phyloP scores from a whole-genome alignment of 306 rosid genomes.

The Quercus bicolor region DNA sequence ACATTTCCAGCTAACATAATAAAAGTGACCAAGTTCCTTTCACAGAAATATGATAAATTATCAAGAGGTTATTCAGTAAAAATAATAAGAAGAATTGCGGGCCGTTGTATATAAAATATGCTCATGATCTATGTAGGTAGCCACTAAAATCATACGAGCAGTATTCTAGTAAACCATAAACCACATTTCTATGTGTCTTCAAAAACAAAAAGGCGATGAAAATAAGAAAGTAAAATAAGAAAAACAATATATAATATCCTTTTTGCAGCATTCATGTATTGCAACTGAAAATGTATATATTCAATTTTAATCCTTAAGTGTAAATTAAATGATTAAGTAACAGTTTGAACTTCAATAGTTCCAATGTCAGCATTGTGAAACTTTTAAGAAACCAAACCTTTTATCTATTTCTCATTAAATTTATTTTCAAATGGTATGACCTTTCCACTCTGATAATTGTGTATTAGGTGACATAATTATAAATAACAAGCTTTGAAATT shows the following conservation, averaged over 20 bases:
- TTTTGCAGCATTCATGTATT: background rate
- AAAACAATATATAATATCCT: background rate
- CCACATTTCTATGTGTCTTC: background rate
- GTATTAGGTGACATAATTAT: background rate
- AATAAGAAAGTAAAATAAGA: background rate
- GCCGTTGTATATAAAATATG: background rate
- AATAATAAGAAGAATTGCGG: background rate
- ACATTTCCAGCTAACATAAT: slow-evolving; percentile 3
- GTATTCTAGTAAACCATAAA: background rate
- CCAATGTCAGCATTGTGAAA: background rate
- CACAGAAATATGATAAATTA: background rate
- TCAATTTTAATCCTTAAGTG: background rate
- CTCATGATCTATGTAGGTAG: background rate
- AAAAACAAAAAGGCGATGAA: background rate
- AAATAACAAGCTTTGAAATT: background rate
- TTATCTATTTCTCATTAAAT: background rate
- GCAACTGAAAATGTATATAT: background rate
- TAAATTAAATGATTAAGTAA: background rate
- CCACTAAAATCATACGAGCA: background rate
- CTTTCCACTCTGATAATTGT: background rate
- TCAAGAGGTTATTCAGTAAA: background rate
- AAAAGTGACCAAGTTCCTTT: slow-evolving; percentile 4
- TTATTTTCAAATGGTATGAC: background rate
- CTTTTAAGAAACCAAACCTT: background rate
- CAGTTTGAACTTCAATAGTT: background rate